A percentile compares a stretch with the other conserved stretches of the same genome.
Conservation (phyloP, 2,329 filamentous ascomycete genomes). For the Corinectria fuckeliana region DNA sequence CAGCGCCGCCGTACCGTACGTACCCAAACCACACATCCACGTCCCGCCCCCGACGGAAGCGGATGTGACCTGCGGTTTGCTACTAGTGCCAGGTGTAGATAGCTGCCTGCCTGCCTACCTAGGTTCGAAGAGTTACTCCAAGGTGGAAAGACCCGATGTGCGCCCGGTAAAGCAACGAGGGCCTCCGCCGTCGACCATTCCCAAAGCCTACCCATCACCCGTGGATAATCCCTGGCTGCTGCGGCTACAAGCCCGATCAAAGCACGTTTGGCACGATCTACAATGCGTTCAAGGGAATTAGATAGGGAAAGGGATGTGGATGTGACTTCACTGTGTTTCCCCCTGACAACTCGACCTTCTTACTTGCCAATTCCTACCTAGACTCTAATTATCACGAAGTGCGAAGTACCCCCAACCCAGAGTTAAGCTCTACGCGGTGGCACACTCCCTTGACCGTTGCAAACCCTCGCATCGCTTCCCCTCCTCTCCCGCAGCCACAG, state of each 20-base stretch:
- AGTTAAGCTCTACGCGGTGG: slow-evolving; percentile 4
- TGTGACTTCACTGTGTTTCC: neutral
- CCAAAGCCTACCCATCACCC: slow-evolving; percentile 13
- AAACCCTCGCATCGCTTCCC: neutral
- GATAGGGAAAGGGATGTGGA: neutral
- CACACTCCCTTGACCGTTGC: neutral
- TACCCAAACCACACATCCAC: neutral
- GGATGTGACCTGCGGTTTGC: neutral
- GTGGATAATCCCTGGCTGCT: slow-evolving; percentile 11
- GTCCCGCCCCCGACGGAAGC: neutral
- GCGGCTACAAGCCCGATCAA: neutral
- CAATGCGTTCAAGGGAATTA: neutral
- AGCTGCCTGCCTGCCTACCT: neutral
- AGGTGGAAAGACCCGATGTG: neutral
- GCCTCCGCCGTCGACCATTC: slow-evolving; percentile 1
- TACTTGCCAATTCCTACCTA: slow-evolving; percentile 7
- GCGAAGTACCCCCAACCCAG: neutral
- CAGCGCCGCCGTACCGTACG: neutral
- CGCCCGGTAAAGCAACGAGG: neutral
- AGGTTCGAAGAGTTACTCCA: neutral
- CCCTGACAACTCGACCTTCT: neutral
- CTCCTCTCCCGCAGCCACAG: slow-evolving; percentile 8
- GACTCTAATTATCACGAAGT: neutral
- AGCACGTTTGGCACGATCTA: slow-evolving; percentile 14
- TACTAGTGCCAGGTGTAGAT: neutral